Evolutionary conservation across 2,329 filamentous ascomycete species (phyloP).

Genomic region (Chrysoporthe cubensis): DNA sequence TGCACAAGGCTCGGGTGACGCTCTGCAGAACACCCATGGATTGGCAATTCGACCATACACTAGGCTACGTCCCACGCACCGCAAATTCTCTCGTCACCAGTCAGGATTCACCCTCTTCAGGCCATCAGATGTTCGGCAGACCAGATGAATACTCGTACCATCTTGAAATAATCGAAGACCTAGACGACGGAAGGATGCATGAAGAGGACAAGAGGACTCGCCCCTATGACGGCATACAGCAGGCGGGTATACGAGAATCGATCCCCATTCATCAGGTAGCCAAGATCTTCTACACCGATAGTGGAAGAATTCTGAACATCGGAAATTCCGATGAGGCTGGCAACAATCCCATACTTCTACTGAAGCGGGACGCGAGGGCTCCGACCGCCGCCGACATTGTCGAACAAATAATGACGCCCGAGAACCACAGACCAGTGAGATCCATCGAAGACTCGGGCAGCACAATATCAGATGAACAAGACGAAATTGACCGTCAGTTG

Average conservation of each 20-base stretch:
- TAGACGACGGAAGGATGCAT: slow-evolving; percentile 62
- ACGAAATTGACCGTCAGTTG: slow-evolving; percentile 52
- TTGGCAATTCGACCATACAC: slow-evolving; percentile 48
- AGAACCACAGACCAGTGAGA: background rate
- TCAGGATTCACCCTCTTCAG: background rate
- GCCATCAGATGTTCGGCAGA: slow-evolving; percentile 18
- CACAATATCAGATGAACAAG: slow-evolving; percentile 43
- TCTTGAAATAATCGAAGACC: slow-evolving; percentile 79
- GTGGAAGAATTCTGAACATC: slow-evolving; percentile 86
- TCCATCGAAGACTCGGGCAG: slow-evolving; percentile 15
- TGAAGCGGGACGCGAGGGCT: slow-evolving; percentile 73
- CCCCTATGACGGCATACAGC: slow-evolving; percentile 47
- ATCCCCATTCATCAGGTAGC: slow-evolving; percentile 67
- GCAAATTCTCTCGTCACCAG: background rate
- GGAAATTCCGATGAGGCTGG: slow-evolving; percentile 49
- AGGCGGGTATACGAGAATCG: slow-evolving; percentile 55
- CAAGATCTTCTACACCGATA: slow-evolving; percentile 93
- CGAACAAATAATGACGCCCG: slow-evolving; percentile 5
- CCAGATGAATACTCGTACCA: slow-evolving; percentile 71
- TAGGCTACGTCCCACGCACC: slow-evolving; percentile 37
- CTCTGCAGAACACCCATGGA: slow-evolving; percentile 71
- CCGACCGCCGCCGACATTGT: slow-evolving; percentile 55
- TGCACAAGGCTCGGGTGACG: slow-evolving; percentile 88
- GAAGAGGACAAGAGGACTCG: slow-evolving; percentile 41
- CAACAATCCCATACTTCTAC: slow-evolving; percentile 73